These are phyloP conservation scores for Candida fluviatilis DNA, from an alignment of 805 yeast species.

Conservation along the genomic window DNA sequence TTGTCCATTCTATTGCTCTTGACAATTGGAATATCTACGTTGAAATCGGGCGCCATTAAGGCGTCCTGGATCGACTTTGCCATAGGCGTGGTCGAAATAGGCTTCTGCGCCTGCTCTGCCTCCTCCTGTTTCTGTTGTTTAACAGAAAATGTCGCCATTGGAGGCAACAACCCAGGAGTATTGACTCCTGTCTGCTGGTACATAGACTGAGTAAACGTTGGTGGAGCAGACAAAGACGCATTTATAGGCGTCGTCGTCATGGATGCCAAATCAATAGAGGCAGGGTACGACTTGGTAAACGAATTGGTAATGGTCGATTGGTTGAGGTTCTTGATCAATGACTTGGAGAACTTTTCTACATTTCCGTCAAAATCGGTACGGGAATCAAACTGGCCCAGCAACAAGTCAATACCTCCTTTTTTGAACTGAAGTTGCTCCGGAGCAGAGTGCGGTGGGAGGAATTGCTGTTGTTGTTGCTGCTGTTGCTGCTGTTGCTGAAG, in stretches of 20 bases:
- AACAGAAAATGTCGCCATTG: constrained; percentile 27
- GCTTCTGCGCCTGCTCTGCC: constrained; percentile 1
- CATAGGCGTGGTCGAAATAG: constrained; percentile 2
- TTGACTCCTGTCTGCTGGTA: background rate
- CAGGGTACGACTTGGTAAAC: constrained; percentile 40
- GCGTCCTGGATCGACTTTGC: constrained; percentile 8
- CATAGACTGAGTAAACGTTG: constrained; percentile 1
- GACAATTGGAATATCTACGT: constrained; percentile 9
- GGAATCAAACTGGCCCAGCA: constrained; percentile 21
- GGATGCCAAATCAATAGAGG: constrained; percentile 52
- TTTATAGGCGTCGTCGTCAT: constrained; percentile 35
- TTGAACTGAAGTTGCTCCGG: constrained; percentile 1
- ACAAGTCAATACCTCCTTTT: constrained; percentile 17
- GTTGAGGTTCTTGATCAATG: constrained; percentile 9
- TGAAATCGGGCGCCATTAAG: constrained; percentile 4
- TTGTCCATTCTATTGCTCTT: constrained; percentile 17
- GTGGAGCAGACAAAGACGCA: constrained; percentile 6
- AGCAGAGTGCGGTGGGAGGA: constrained; percentile 1
- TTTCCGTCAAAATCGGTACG: constrained; percentile 1
- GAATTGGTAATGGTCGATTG: constrained; percentile 7
- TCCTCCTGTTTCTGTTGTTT: constrained; percentile 3
- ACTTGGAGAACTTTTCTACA: constrained; percentile 1
- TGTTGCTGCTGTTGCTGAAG: background rate
- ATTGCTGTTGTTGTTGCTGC: constrained; percentile 4
- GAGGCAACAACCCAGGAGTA: constrained; percentile 22